phyloP scores from a whole-genome alignment of 1,284 basidiomycete genomes.

The Trichosporon sp. region DNA sequence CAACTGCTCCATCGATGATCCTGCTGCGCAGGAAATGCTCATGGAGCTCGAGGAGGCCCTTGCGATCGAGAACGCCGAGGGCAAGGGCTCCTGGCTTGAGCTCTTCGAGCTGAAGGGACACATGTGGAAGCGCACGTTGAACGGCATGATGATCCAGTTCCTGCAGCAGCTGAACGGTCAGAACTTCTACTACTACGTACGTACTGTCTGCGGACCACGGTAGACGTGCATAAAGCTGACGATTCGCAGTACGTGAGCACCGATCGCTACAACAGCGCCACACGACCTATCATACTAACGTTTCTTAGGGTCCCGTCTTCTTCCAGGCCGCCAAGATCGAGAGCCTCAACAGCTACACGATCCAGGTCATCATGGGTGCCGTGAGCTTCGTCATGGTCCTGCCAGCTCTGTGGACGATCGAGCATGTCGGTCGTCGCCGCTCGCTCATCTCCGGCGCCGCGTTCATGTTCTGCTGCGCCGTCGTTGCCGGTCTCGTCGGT shows the following conservation, averaged over 20 bases:
- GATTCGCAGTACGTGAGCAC: too few species aligned
- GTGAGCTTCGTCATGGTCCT: conserved; percentile 33
- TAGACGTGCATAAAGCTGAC: too few species aligned
- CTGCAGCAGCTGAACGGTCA: conserved; percentile 63
- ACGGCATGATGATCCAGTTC: conserved; percentile 75
- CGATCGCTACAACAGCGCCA: not conserved
- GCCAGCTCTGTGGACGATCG: conserved; percentile 42
- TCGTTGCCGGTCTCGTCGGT: conserved; percentile 60
- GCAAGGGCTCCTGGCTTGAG: conserved; percentile 70
- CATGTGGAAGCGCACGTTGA: conserved; percentile 10
- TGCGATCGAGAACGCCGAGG: conserved; percentile 63
- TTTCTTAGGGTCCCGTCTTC: conserved; percentile 61
- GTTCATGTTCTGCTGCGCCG: conserved; percentile 52
- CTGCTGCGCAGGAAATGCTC: conserved; percentile 59
- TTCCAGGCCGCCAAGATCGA: conserved; percentile 66
- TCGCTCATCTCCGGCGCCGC: conserved; percentile 52
- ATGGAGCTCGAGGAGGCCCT: conserved; percentile 59
- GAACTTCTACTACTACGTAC: conserved; percentile 26
- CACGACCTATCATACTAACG: not conserved
- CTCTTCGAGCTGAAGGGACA: conserved; percentile 57
- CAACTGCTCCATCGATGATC: conserved; percentile 57
- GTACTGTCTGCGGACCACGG: too few species aligned
- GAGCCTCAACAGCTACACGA: conserved; percentile 56
- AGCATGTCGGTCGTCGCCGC: conserved; percentile 37
- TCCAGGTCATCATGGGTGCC: conserved; percentile 27